Percentiles rank a stretch among this genome's conserved stretches.
These are phyloP conservation scores for Malus hybrid DNA, from an alignment of 331 rosid species.

Conservation along the genomic window DNA sequence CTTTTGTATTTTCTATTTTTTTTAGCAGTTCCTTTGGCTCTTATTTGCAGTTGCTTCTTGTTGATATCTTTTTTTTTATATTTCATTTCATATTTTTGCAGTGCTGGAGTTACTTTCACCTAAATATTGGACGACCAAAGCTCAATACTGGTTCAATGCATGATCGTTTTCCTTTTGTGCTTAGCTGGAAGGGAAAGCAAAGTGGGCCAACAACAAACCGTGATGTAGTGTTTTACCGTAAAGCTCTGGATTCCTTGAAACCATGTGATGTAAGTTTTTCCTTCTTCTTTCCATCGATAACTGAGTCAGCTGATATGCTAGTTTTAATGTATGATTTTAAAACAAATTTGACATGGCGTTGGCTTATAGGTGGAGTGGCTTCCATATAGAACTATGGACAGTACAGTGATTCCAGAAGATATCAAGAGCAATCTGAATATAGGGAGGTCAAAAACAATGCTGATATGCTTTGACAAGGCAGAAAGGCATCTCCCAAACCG, in stretches of 20 bases:
- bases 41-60: background rate
- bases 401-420: constrained; percentile 78
- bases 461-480: constrained; percentile 97
- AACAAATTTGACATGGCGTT: constrained; percentile 21
- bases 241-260: constrained; percentile 87
- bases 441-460: constrained; percentile 91
- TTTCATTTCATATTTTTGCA: constrained; percentile 27
- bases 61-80: background rate
- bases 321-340: constrained; percentile 6
- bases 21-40: background rate
- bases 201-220: constrained; percentile 97
- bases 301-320: background rate
- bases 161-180: constrained; percentile 88
- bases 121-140: constrained; percentile 93
- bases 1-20: background rate
- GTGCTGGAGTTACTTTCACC: constrained; percentile 99
- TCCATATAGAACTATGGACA: constrained; percentile 79
- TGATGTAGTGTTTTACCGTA: constrained; percentile 91
- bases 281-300: background rate
- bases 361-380: constrained; percentile 87
- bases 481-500: constrained; percentile 96
- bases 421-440: constrained; percentile 57
- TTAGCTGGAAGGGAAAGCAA: constrained; percentile 95
- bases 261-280: constrained; percentile 63
- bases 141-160: constrained; percentile 66